Evolutionary conservation across 768 basidiomycete species (phyloP), one percentile per base, ranked within the genome.

Genomic region (Boletellus ananas): DNA sequence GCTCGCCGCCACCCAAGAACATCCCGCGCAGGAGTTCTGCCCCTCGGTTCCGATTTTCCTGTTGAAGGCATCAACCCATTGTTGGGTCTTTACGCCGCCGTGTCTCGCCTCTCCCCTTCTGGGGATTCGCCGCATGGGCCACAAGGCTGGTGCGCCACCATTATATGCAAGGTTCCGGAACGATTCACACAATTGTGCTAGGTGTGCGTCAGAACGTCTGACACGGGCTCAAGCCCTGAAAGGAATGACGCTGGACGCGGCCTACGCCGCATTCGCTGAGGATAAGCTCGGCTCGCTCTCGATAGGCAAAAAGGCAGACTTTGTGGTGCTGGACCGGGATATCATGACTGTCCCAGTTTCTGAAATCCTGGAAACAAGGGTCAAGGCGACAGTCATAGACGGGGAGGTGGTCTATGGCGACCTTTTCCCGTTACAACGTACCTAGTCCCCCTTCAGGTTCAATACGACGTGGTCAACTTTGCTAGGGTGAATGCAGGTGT

Each of bases 31-130:
- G 67, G 76, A 0, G 65, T 83, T 13, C 76, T 94, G 3, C 84
- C 92, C 0, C 75, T 97, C 2, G 94, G 95, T 3, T 91, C 92
- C 3, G 94, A 97, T 66, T 96, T 97, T 67, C 95, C 95, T 0
- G 84, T 97, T 3, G 94, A 97, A 67, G 79, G 81, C 10, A 85
- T 95, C 46, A 90, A 95, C 61, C 94, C 95, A 0, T 71, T 97
- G 31, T 72, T 87, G 3, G 91, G 90, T 0, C 94, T 96, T 68
- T 92, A 94, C 58, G 93, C 95, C 6, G 91, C 92, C 0, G 78
- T 93, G 2, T 77, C 91, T 1, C 79, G 94, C 13, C 72, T 90
- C 6, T 77, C 79, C 20, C 72, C 75, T 2, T 74, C 80, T 12
- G 92, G 92, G 0, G 70, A 73, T 16, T 93, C 90, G 18, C 95